These are phyloP conservation scores for Diutina ranongensis DNA, from an alignment of 1,139 yeast genomes.

Conservation along the genomic window DNA sequence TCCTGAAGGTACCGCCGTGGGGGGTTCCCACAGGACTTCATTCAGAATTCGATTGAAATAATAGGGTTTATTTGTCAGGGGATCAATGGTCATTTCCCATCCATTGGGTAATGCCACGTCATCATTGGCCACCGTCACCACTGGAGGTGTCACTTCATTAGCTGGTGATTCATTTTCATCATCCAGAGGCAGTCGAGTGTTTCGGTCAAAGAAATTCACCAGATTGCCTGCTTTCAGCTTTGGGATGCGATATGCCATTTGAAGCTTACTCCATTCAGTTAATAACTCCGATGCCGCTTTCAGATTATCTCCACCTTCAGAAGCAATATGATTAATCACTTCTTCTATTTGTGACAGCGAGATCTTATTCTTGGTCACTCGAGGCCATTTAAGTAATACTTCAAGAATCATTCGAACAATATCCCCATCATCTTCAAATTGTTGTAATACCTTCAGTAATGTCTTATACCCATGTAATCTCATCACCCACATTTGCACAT, in stretches of 20 bases:
- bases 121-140: constrained; percentile 8
- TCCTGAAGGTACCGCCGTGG: constrained; percentile 22
- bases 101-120: constrained; percentile 31
- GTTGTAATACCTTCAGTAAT: constrained; percentile 39
- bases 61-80: constrained; percentile 28
- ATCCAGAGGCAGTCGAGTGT: constrained; percentile 10
- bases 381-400: constrained; percentile 66
- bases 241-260: constrained; percentile 80
- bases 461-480: constrained; percentile 84
- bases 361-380: constrained; percentile 70
- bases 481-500: constrained; percentile 50
- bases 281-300: constrained; percentile 34
- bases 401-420: constrained; percentile 37
- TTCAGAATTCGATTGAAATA: constrained; percentile 41
- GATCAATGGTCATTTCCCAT: constrained; percentile 42
- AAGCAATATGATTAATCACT: constrained; percentile 37
- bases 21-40: constrained; percentile 50
- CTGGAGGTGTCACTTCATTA: constrained; percentile 16
- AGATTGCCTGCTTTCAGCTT: constrained; percentile 22
- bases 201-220: constrained; percentile 16
- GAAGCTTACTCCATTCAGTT: constrained; percentile 60
- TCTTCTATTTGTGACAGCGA: constrained; percentile 69
- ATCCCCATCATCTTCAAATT: constrained; percentile 19
- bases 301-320: constrained; percentile 16
- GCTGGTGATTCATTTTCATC: constrained; percentile 19